Conservation (phyloP, 305 asterid species). For the Plantago rigida region DNA sequence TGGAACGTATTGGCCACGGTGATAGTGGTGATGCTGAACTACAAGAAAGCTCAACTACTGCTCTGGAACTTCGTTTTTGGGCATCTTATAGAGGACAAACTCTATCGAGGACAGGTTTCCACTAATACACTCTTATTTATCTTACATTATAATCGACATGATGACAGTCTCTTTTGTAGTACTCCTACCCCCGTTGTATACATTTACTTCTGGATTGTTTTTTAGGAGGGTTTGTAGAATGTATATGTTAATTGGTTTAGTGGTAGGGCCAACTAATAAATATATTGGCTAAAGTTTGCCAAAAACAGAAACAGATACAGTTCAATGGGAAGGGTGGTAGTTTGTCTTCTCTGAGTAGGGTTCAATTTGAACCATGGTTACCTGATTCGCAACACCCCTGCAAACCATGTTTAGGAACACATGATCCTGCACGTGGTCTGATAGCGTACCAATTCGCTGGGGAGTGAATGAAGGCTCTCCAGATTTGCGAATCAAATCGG, state of each 20-base stretch:
- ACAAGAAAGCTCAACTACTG: constrained; percentile 62
- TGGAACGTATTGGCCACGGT: constrained; percentile 79
- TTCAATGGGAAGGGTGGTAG: too few species aligned
- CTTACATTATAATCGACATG: neutral
- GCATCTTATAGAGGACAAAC: constrained; percentile 98
- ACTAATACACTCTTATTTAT: neutral
- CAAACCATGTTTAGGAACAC: too few species aligned
- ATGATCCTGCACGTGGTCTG: too few species aligned
- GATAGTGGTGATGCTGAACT: constrained; percentile 70
- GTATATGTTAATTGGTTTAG: neutral
- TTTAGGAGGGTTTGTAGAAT: neutral
- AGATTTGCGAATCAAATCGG: too few species aligned
- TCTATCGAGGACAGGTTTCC: constrained; percentile 85
- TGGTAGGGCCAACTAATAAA: neutral
- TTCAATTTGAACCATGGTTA: too few species aligned
- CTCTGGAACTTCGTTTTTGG: constrained; percentile 98
- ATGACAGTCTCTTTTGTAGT: neutral
- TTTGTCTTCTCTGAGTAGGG: too few species aligned
- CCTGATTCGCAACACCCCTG: too few species aligned
- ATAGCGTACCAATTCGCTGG: too few species aligned
- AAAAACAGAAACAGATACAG: too few species aligned
- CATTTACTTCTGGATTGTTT: neutral
- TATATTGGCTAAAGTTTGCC: neutral
- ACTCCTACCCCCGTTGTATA: neutral
- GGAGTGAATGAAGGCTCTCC: too few species aligned